Conservation (phyloP, 225 moss, liverwort and hornwort species). For the Physcomitrellopsis africana region DNA sequence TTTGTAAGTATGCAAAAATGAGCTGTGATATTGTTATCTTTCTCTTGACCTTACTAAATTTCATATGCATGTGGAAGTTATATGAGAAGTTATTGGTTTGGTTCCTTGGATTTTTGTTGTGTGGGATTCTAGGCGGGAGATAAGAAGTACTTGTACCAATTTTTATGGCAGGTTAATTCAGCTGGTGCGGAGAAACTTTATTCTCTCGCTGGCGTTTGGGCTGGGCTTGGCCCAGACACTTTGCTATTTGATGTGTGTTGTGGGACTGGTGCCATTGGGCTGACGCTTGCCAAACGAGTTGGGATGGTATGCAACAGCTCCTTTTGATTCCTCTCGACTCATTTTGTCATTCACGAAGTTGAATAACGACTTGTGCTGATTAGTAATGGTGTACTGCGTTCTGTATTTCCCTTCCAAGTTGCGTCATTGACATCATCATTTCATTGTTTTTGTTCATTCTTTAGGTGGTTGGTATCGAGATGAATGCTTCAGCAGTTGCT, state of each 20-base stretch:
- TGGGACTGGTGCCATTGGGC: slow-evolving; percentile 97
- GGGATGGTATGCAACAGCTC: slow-evolving; percentile 69
- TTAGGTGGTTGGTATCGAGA: slow-evolving; percentile 99
- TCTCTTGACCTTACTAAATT: neutral
- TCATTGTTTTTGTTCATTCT: neutral
- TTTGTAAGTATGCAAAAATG: too few relatives aligned
- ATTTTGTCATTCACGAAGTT: neutral
- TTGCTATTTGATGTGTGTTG: slow-evolving; percentile 98
- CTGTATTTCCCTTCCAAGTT: neutral
- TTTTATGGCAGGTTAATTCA: slow-evolving; percentile 80
- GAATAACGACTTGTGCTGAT: neutral
- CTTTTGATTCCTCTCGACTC: slow-evolving; percentile 10
- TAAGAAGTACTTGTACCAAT: neutral
- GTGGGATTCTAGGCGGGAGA: neutral
- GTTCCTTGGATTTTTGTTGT: slow-evolving; percentile 1
- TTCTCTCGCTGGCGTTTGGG: slow-evolving; percentile 93
- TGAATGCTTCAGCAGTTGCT: slow-evolving; percentile 92
- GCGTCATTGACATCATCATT: neutral
- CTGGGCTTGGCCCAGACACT: slow-evolving; percentile 84
- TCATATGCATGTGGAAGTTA: slow-evolving; percentile 1
- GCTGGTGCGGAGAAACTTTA: slow-evolving; percentile 93
- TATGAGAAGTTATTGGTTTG: slow-evolving; percentile 9
- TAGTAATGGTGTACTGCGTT: neutral
- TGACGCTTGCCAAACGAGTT: slow-evolving; percentile 91
- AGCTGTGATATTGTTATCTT: neutral